Conservation (phyloP, 2,329 filamentous ascomycete genomes). For the Calonectria montana region DNA sequence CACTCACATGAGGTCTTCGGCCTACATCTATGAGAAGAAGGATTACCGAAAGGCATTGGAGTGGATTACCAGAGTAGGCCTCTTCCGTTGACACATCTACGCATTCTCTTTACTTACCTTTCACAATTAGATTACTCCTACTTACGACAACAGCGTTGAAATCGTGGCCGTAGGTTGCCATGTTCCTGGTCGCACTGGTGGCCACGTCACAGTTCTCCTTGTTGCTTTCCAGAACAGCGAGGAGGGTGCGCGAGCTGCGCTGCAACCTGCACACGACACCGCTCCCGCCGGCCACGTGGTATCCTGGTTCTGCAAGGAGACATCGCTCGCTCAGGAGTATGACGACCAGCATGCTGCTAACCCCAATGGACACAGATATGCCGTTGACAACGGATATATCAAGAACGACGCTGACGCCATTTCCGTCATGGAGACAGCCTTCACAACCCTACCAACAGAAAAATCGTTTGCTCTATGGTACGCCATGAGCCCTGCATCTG, state of each 20-base stretch:
- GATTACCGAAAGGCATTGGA: slow-evolving; percentile 58
- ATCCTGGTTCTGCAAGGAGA: slow-evolving; percentile 53
- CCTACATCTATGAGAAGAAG: slow-evolving; percentile 59
- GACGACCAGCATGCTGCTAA: slow-evolving; percentile 57
- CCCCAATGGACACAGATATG: slow-evolving; percentile 61
- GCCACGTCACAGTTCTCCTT: slow-evolving; percentile 50
- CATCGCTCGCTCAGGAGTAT: slow-evolving; percentile 55
- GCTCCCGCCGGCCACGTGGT: slow-evolving; percentile 51
- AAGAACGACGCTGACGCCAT: slow-evolving; percentile 58
- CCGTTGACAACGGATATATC: slow-evolving; percentile 63
- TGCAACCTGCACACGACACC: slow-evolving; percentile 48
- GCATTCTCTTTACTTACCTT: background rate
- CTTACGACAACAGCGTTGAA: slow-evolving; percentile 28
- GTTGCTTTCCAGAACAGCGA: slow-evolving; percentile 54
- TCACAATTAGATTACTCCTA: slow-evolving; percentile 20
- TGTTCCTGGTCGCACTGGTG: slow-evolving; percentile 27
- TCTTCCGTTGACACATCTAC: background rate
- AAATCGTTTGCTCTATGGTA: slow-evolving; percentile 62
- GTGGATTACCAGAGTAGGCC: slow-evolving; percentile 57
- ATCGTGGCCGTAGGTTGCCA: slow-evolving; percentile 29
- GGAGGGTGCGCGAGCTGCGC: slow-evolving; percentile 48
- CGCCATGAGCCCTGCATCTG: slow-evolving; percentile 60
- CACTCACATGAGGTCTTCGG: slow-evolving; percentile 46
- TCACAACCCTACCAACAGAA: slow-evolving; percentile 58
- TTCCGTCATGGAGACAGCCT: slow-evolving; percentile 56